These are phyloP conservation scores for Rutstroemia sp. DNA, from an alignment of 2,329 filamentous ascomycete species.

Conservation along the genomic window DNA sequence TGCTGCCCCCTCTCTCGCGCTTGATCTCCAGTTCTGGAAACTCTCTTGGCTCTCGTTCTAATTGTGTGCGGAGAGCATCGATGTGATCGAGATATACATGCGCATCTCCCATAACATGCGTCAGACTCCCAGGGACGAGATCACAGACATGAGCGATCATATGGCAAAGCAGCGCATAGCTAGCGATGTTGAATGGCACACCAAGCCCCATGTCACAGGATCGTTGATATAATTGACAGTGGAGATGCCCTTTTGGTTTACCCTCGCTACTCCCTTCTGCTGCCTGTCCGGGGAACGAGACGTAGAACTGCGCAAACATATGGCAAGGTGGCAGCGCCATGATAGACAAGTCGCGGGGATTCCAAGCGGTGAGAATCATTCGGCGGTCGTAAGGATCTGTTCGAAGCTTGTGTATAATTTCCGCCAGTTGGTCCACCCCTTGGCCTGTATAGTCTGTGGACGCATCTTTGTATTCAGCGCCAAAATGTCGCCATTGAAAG, in stretches of 20 bases:
- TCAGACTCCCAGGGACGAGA: constrained; percentile 76
- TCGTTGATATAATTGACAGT: constrained; percentile 87
- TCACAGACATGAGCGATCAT: constrained; percentile 88
- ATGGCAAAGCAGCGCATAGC: constrained; percentile 87
- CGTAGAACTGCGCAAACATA: constrained; percentile 91
- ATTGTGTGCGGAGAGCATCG: constrained; percentile 74
- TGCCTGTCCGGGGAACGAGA: constrained; percentile 25
- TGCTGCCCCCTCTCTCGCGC: constrained; percentile 49
- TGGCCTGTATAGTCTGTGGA: constrained; percentile 77
- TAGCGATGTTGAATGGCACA: constrained; percentile 96
- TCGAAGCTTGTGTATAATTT: constrained; percentile 80
- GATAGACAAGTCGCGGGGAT: constrained; percentile 72
- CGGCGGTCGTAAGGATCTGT: constrained; percentile 80
- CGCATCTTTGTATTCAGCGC: constrained; percentile 77
- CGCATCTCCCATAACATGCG: constrained; percentile 97
- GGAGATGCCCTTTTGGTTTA: constrained; percentile 61
- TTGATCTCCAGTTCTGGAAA: constrained; percentile 76
- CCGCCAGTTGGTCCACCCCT: constrained; percentile 87
- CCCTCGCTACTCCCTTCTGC: constrained; percentile 39
- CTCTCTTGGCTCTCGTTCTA: constrained; percentile 68
- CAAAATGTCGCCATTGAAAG: constrained; percentile 98
- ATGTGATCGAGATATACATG: constrained; percentile 93
- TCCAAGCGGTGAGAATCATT: constrained; percentile 92
- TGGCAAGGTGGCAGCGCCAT: constrained; percentile 95
- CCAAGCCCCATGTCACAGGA: constrained; percentile 93